These are phyloP conservation scores for Xylariaceae sp. DNA, from an alignment of 2,329 filamentous ascomycete genomes.

Conservation along the genomic window DNA sequence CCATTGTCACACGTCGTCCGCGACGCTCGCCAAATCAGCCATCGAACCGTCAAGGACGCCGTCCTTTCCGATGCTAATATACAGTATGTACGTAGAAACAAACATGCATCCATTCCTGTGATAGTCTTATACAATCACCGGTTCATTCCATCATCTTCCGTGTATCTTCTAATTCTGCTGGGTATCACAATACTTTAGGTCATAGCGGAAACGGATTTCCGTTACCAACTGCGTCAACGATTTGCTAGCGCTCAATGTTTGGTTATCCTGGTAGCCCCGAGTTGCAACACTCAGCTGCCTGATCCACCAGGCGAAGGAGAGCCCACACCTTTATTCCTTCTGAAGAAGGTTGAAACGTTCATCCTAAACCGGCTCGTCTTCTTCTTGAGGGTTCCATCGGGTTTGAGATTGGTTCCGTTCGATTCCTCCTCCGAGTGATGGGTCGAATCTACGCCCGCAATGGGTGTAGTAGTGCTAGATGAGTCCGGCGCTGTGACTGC, in stretches of 20 bases:
- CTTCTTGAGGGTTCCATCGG: slow-evolving; percentile 62
- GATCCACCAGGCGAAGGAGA: slow-evolving; percentile 40
- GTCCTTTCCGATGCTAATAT: slow-evolving; percentile 24
- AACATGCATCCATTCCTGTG: slow-evolving; percentile 26
- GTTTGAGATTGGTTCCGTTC: slow-evolving; percentile 53
- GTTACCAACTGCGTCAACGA: slow-evolving; percentile 18
- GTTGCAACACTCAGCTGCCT: slow-evolving; percentile 22
- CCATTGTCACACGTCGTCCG: slow-evolving; percentile 16
- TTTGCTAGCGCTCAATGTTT: slow-evolving; percentile 3
- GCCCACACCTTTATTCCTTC: slow-evolving; percentile 55
- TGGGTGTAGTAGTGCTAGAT: slow-evolving; percentile 39
- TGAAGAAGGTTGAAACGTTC: slow-evolving; percentile 64
- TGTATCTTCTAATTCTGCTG: slow-evolving; percentile 24
- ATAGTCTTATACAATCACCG: slow-evolving; percentile 21
- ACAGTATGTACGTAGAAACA: slow-evolving; percentile 30
- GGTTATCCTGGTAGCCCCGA: slow-evolving; percentile 8
- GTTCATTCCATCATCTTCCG: slow-evolving; percentile 17
- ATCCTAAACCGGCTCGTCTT: slow-evolving; percentile 68
- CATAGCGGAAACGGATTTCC: slow-evolving; percentile 21
- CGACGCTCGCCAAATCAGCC: slow-evolving; percentile 11
- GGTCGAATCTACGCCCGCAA: slow-evolving; percentile 36
- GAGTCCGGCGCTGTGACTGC: slow-evolving; percentile 48
- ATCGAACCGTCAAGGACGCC: background rate
- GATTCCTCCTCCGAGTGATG: slow-evolving; percentile 45
- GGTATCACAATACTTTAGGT: slow-evolving; percentile 33